Evolutionary conservation across 805 yeast genomes (phyloP).

Genomic region (Suhomyces xylopsoci): DNA sequence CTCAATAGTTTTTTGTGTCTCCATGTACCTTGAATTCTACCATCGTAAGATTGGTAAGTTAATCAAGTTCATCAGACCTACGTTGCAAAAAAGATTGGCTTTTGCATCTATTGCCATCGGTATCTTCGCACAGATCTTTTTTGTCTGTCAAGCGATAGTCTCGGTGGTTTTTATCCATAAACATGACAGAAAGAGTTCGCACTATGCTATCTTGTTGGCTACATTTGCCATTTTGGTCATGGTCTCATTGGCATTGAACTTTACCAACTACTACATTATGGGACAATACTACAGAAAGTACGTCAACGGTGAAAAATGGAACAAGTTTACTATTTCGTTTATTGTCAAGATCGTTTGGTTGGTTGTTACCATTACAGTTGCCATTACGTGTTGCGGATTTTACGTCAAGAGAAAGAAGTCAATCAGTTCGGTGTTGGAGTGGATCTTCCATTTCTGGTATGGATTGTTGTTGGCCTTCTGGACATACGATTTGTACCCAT

Average conservation of each 20-base stretch:
- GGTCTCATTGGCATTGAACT: slow-evolving; percentile 23
- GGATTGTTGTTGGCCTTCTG: slow-evolving; percentile 25
- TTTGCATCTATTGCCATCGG: slow-evolving; percentile 21
- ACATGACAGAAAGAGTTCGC: slow-evolving; percentile 13
- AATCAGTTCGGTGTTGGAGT: slow-evolving; percentile 21
- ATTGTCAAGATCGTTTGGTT: slow-evolving; percentile 23
- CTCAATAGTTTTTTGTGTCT: slow-evolving; percentile 18
- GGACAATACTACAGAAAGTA: slow-evolving; percentile 27
- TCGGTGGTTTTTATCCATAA: slow-evolving; percentile 17
- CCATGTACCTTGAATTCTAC: slow-evolving; percentile 25
- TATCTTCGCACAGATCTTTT: slow-evolving; percentile 20
- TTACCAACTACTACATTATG: slow-evolving; percentile 27
- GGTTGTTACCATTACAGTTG: slow-evolving; percentile 18
- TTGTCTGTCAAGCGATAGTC: slow-evolving; percentile 17
- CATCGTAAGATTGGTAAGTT: slow-evolving; percentile 28
- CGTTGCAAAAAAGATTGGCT: slow-evolving; percentile 21
- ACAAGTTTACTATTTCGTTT: slow-evolving; percentile 26
- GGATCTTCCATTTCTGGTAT: slow-evolving; percentile 29
- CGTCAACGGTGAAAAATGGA: slow-evolving; percentile 28
- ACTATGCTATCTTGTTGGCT: slow-evolving; percentile 23
- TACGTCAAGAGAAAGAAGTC: slow-evolving; percentile 16
- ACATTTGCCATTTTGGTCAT: slow-evolving; percentile 23
- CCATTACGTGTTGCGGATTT: slow-evolving; percentile 18
- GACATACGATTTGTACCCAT: slow-evolving; percentile 28
- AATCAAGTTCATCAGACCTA: slow-evolving; percentile 25